Evolutionary conservation across 1,284 basidiomycete species (phyloP), one percentile per base, ranked within the genome.

Genomic region (Ustilago vetiveriae): DNA sequence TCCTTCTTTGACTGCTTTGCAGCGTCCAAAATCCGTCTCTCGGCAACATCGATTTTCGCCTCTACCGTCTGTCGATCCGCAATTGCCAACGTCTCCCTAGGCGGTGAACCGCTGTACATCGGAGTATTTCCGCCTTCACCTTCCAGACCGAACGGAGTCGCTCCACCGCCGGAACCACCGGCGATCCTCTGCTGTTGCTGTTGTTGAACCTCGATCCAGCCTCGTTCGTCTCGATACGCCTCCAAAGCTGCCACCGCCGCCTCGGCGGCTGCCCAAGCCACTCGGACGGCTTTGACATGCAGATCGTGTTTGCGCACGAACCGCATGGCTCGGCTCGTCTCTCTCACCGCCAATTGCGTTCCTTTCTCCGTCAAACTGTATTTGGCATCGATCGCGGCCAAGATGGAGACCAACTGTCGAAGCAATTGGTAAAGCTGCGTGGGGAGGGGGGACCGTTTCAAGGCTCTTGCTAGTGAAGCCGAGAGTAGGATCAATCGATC

Each of bases 181-280:
- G 16, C 39, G 13, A n/a, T 32, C 29, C 46, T 40, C 27, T 33
- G 21, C 51, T 35, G 49, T 7, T 27, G 24, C 26, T 44, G 33
- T 46, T 49, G 33, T 46, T 49, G 45, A 17, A 17, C 14, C 32
- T 74, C 59, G 3, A 38, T 26, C 55, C 67, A 71, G 3, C 52
- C 57, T 23, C 30, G 40, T 27, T 75, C 72, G 29, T 75, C 72
- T 11, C 72, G 30, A 23, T 72, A 75, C 17, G 72, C 72, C 33
- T 75, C 72, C 6, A 75, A 32, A 14, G 70, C 72, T 0, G 72
- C 72, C 2, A 75, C 60, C 8, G 68, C 66, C 5, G 70, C 70
- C 50, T 75, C 72, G 1, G 60, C 57, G 0, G 68, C 56, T 0
- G 72, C 69, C 69, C 69, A 72, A 3, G 60, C 57, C 0, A 62